A percentile compares a stretch with the other conserved stretches of the same genome.
Evolutionary conservation across 257 asterid genomes (phyloP).

Genomic region (Verbascum thapsus): DNA sequence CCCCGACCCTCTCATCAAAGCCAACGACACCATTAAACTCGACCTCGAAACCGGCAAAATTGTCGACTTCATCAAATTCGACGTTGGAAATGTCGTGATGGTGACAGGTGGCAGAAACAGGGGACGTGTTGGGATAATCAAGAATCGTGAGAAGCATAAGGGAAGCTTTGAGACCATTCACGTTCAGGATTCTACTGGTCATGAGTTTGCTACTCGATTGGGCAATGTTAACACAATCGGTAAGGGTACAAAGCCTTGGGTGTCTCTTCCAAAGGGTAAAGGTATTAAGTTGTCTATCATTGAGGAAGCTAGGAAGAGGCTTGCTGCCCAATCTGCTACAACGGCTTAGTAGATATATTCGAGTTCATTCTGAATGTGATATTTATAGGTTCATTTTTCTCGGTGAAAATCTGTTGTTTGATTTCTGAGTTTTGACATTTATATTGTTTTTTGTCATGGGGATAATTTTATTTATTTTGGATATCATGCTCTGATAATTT

Average conservation of each 20-base stretch:
- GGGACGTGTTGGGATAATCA: conserved; percentile 54
- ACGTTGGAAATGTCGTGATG: conserved; percentile 58
- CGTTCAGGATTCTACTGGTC: conserved; percentile 46
- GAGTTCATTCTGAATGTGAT: conserved; percentile 12
- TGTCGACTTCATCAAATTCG: conserved; percentile 53
- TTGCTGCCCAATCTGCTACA: conserved; percentile 33
- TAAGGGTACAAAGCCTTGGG: conserved; percentile 55
- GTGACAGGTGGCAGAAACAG: conserved; percentile 61
- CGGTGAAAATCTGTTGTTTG: conserved; percentile 17
- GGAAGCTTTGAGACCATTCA: conserved; percentile 48
- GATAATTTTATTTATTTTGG: conserved; percentile 19
- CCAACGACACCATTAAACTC: conserved; percentile 41
- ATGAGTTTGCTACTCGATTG: conserved; percentile 45
- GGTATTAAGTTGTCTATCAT: conserved; percentile 52
- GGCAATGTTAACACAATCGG: conserved; percentile 48
- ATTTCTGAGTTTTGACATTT: conserved; percentile 25
- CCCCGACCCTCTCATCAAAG: conserved; percentile 49
- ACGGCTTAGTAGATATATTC: conserved; percentile 33
- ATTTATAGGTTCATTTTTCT: conserved; percentile 12
- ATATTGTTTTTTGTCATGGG: conserved; percentile 1
- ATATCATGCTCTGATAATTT: neutral
- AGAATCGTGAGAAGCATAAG: conserved; percentile 56
- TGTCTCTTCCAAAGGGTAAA: conserved; percentile 56
- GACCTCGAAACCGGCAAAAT: conserved; percentile 39
- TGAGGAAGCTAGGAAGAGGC: conserved; percentile 55